These are phyloP conservation scores for Wallemia ichthyophaga DNA, from an alignment of 1,284 basidiomycete species.

Conservation along the genomic window DNA sequence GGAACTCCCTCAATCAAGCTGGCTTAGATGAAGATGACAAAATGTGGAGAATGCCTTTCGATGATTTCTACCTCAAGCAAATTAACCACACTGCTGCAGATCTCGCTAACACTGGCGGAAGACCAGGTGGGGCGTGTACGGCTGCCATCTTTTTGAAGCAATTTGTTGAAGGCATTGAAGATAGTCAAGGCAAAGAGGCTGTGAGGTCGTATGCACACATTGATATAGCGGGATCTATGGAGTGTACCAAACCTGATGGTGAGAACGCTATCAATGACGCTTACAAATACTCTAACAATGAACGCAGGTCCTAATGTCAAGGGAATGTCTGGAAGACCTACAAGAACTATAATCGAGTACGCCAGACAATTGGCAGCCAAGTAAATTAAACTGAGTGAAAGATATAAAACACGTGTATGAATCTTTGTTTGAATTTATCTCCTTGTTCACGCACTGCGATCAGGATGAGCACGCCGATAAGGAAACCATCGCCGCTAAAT, in stretches of 20 bases:
- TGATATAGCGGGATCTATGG: slow-evolving; percentile 61
- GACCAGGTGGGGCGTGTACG: slow-evolving; percentile 40
- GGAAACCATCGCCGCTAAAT: background rate
- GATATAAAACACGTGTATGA: background rate
- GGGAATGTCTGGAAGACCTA: slow-evolving; percentile 51
- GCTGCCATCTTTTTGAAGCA: slow-evolving; percentile 61
- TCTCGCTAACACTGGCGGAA: slow-evolving; percentile 46
- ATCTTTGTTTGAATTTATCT: background rate
- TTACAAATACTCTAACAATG: background rate
- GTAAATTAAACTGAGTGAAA: background rate
- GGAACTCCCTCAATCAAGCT: slow-evolving; percentile 36
- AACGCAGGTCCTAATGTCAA: slow-evolving; percentile 12
- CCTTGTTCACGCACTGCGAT: background rate
- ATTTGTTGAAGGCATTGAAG: slow-evolving; percentile 21
- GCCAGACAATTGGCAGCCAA: background rate
- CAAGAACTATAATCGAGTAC: slow-evolving; percentile 23
- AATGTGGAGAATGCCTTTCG: slow-evolving; percentile 58
- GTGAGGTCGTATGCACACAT: slow-evolving; percentile 43
- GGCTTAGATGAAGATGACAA: slow-evolving; percentile 44
- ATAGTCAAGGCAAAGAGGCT: slow-evolving; percentile 23
- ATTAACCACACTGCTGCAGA: slow-evolving; percentile 52
- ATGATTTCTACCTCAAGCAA: slow-evolving; percentile 44
- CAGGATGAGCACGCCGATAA: background rate
- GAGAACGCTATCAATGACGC: background rate
- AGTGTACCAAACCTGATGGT: background rate